Evolutionary conservation across 768 basidiomycete genomes (phyloP).

Genomic region (Crepidotus variabilis): DNA sequence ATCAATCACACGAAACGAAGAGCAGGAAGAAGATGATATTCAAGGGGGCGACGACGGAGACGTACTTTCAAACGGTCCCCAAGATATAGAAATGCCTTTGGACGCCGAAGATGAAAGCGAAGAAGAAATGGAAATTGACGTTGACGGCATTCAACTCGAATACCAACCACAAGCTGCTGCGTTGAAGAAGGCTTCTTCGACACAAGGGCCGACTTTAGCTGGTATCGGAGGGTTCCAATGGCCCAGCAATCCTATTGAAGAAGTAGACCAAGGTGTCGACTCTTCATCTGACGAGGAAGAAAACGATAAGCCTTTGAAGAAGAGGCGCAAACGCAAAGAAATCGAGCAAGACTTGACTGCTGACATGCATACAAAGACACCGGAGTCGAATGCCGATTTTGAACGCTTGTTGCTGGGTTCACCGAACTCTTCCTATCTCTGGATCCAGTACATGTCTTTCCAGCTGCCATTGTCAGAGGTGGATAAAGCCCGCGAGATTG

Average conservation of each 20-base stretch:
- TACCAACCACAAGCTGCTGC: conserved; percentile 13
- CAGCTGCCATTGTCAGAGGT: conserved; percentile 95
- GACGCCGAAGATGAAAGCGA: conserved; percentile 13
- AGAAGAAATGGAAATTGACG: conserved; percentile 10
- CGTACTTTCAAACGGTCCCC: conserved; percentile 22
- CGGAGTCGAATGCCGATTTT: conserved; percentile 92
- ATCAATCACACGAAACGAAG: conserved; percentile 22
- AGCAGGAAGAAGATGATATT: conserved; percentile 9
- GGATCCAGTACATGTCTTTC: conserved; percentile 99
- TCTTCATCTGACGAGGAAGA: conserved; percentile 41
- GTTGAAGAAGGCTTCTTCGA: conserved; percentile 9
- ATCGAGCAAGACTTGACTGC: conserved; percentile 81
- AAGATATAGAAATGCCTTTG: conserved; percentile 19
- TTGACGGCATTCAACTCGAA: conserved; percentile 27
- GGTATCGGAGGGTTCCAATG: conserved; percentile 70
- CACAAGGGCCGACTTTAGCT: conserved; percentile 38
- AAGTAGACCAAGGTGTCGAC: conserved; percentile 36
- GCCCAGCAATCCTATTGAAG: conserved; percentile 40
- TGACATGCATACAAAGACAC: conserved; percentile 80
- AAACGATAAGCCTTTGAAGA: conserved; percentile 40
- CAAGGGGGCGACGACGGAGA: conserved; percentile 17
- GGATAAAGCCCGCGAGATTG: conserved; percentile 90
- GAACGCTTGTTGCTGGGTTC: conserved; percentile 90
- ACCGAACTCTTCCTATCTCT: conserved; percentile 95
- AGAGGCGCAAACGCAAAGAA: conserved; percentile 65